Base-by-base conservation (phyloP, 2,329 filamentous ascomycete genomes). In the Colletotrichum tanaceti region DNA sequence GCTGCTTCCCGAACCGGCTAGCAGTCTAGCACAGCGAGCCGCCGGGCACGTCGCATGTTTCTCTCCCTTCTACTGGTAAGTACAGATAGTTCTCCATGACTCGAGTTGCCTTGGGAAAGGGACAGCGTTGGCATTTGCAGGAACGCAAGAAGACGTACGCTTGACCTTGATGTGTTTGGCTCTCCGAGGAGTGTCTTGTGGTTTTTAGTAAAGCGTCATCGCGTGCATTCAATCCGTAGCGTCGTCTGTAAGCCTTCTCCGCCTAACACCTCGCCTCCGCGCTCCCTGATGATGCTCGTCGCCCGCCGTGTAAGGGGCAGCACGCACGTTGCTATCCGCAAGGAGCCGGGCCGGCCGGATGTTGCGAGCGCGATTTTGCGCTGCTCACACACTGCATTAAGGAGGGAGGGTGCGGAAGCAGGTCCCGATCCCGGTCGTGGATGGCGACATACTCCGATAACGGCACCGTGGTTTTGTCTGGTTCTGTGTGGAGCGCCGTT, bases 391-490 rank as follows among this genome's bases (percentile, higher is more conserved):
- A 35, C 32, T 35, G 32, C 32, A 38, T 32, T 22, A n/a, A 16
- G 50, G 1, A 16, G 50, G 50, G 1, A 16, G 50, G 39, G 13
- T 14, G 39, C 16, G 39, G 10, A 28, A 58, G 18, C 54, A 44
- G 9, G 28, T 10, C 22, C 28, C 16, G 57, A 49, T 59, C 44
- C 57, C 43, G 44, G 44, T 24, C 39, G n/a, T 39, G 3, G 28
- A 9, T 10, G 18, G 39, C 39, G 54, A n/a, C n/a, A n/a, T 49
- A 14, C 41, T 59, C 57, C 57, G 57, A 59, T 59, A 59, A 39
- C 57, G 57, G 57, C 57, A 28, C 28, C 44, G 57, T 44, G n/a
- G 50, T 28, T 16, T 16, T 32, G 18, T 53, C 32, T 22, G 35
- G 32, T 10, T 35, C 7, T 39, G 10, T 18, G 32, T 22, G 52